These are phyloP conservation scores for Trifolium subterraneum DNA, from an alignment of 306 rosid species.

Conservation along the genomic window DNA sequence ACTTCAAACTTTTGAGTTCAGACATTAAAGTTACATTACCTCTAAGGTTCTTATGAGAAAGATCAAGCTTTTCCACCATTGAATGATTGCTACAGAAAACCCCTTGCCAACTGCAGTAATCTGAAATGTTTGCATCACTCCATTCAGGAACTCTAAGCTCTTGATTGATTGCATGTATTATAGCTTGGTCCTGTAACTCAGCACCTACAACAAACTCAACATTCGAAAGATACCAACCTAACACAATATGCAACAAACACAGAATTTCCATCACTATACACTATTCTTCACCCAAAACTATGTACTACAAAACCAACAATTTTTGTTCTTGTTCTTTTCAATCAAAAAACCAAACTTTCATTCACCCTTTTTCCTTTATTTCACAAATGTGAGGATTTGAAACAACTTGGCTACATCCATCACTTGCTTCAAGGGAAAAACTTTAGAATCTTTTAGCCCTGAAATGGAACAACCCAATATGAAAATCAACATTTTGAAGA, in stretches of 20 bases:
- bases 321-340: constrained; percentile 31
- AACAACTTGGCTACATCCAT: constrained; percentile 20
- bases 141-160: constrained; percentile 89
- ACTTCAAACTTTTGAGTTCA: constrained; percentile 83
- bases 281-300: constrained; percentile 38
- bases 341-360: constrained; percentile 17
- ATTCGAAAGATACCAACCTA: constrained; percentile 60
- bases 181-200: constrained; percentile 68
- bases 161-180: constrained; percentile 62
- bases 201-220: constrained; percentile 56
- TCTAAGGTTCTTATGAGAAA: constrained; percentile 72
- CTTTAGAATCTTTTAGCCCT: constrained; percentile 39
- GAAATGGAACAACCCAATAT: constrained; percentile 41
- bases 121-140: constrained; percentile 70
- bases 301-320: constrained; percentile 37
- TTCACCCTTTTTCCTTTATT: constrained; percentile 43
- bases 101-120: constrained; percentile 87
- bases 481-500: constrained; percentile 39
- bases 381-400: constrained; percentile 29
- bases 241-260: constrained; percentile 52
- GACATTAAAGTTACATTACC: constrained; percentile 80
- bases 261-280: constrained; percentile 55
- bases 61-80: constrained; percentile 80
- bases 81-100: constrained; percentile 71
- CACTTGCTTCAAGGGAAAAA: constrained; percentile 31